Evolutionary conservation across 768 basidiomycete genomes (phyloP).

Genomic region (Tephrocybe sp.): DNA sequence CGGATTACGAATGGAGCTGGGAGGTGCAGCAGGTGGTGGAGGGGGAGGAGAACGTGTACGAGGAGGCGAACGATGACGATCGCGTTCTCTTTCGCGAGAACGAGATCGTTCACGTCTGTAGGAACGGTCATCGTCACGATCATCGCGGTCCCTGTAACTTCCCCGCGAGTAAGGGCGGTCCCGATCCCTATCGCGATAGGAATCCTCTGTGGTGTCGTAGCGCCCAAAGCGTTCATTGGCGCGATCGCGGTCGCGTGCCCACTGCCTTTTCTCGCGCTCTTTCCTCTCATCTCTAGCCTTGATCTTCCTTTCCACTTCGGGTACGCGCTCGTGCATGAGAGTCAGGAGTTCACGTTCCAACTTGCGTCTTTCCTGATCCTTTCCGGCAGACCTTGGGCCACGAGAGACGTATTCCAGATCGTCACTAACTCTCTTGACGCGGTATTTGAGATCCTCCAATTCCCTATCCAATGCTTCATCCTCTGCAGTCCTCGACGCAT

Average conservation of each 20-base stretch:
- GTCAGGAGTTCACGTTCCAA: slow-evolving; percentile 85
- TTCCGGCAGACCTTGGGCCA: slow-evolving; percentile 64
- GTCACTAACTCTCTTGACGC: slow-evolving; percentile 83
- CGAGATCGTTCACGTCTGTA: slow-evolving; percentile 29
- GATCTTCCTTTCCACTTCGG: slow-evolving; percentile 84
- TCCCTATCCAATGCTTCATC: slow-evolving; percentile 92
- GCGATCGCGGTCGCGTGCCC: slow-evolving; percentile 75
- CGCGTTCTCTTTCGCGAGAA: slow-evolving; percentile 28
- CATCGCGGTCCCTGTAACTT: slow-evolving; percentile 22
- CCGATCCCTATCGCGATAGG: slow-evolving; percentile 37
- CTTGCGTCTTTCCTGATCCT: slow-evolving; percentile 82
- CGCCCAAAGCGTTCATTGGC: slow-evolving; percentile 80
- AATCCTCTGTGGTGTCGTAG: slow-evolving; percentile 53
- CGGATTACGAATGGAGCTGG: slow-evolving; percentile 36
- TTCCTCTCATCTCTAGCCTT: slow-evolving; percentile 74
- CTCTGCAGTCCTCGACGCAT: slow-evolving; percentile 61
- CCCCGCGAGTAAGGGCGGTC: slow-evolving; percentile 23
- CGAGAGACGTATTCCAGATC: slow-evolving; percentile 86
- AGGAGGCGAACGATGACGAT: slow-evolving; percentile 41
- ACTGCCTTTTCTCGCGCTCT: slow-evolving; percentile 76
- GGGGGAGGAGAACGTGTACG: slow-evolving; percentile 49
- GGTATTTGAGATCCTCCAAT: slow-evolving; percentile 79
- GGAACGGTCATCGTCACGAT: slow-evolving; percentile 38
- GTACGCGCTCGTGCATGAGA: slow-evolving; percentile 87
- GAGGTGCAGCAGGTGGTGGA: slow-evolving; percentile 49